Base-by-base conservation (phyloP, 306 rosid species). In the Clitoria ternatea region DNA sequence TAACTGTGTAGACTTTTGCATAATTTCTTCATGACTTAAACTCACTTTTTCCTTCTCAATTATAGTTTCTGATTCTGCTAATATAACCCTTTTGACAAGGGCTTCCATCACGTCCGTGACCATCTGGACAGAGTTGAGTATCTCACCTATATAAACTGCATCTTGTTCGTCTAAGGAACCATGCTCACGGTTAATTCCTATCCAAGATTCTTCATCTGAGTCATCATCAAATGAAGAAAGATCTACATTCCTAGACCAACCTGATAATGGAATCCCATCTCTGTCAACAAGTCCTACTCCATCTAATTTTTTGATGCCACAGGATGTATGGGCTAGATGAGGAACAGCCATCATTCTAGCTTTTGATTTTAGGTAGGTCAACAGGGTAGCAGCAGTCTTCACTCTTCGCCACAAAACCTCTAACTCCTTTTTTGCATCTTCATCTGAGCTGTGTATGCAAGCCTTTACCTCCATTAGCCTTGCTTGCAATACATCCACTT, bases 361-460 rank as follows among this genome's bases (percentile, higher is more conserved):
- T 79, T 89, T 91, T 18, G 93, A 87, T 89, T 87, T 89, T 82
- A 92, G 75, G 86, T 89, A 92, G n/a, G 84, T 77, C 71, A 92
- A 83, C 84, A 89, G 61, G 30, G 85, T 84, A 10, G 84, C 73
- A 33, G 89, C 78, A 22, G 92, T 87, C 78, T 82, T 92, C 40
- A 92, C 94, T 82, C 97, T 87, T 56, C 85, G 77, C 94, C 94
- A 92, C 32, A 89, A 87, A 81, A 92, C 83, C 70, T 85, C 89
- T 47, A 92, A 79, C 74, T 85, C 96, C 74, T 87, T 84, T 35
- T 69, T 81, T 0, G 85, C 76, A 26, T 92, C 90, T 70, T 81
- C 94, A 75, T 82, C 85, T 6, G 96, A 92, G 44, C 80, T 84
- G 39, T 89, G 84, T 60, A 91, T 77, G 49, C 78, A 76, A 47